Percentiles rank a stretch among this genome's conserved stretches.
Evolutionary conservation across 345 rosid species (phyloP).

Genomic region (Corymbia maculata): DNA sequence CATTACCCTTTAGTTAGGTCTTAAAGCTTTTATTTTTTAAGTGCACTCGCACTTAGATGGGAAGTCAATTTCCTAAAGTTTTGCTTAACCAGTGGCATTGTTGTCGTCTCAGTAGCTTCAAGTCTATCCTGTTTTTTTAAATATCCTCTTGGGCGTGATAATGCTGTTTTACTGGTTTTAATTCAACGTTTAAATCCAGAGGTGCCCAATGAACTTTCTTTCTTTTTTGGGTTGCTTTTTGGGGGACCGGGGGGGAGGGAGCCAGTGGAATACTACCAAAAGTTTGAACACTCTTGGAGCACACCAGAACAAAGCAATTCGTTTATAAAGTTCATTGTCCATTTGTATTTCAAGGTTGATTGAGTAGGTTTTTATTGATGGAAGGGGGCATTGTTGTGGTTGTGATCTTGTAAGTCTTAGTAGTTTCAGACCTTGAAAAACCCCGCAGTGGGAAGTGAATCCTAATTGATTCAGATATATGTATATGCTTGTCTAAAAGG

Average conservation of each 20-base stretch:
- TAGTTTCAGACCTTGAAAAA: neutral
- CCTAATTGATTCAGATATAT: neutral
- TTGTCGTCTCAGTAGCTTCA: neutral
- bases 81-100: fast-evolving
- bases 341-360: neutral
- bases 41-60: neutral
- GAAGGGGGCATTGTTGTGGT: neutral
- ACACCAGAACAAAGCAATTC: neutral
- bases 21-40: neutral
- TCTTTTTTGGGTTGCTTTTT: too few relatives aligned
- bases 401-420: neutral
- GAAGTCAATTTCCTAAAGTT: neutral
- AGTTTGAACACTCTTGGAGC: neutral
- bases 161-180: neutral
- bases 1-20: neutral
- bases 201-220: neutral
- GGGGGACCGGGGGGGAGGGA: neutral
- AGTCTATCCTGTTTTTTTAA: neutral
- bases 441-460: neutral
- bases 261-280: neutral
- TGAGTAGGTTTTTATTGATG: neutral
- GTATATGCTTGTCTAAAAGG: too few relatives aligned
- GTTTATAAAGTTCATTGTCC: neutral
- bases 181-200: neutral
- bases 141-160: neutral